Conservation (phyloP, 495 filamentous ascomycete species). For the Aspergillus heteromorphus region DNA sequence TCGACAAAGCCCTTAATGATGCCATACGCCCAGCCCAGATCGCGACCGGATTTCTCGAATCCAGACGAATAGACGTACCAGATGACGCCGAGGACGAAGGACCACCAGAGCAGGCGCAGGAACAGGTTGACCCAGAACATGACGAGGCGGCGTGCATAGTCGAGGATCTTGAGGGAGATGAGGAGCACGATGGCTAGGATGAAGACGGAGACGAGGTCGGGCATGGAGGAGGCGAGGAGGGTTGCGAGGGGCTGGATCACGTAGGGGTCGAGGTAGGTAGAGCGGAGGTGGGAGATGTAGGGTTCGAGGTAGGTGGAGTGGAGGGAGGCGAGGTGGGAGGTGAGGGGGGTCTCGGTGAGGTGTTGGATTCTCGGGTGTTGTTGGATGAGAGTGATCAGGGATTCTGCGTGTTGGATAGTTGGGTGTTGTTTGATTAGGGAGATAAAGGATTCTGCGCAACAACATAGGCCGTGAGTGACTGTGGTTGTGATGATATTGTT, state of each 20-base stretch:
- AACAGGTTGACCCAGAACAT: constrained; percentile 67
- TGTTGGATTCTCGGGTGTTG: constrained; percentile 24
- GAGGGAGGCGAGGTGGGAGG: constrained; percentile 15
- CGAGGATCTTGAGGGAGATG: constrained; percentile 60
- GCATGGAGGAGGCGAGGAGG: constrained; percentile 46
- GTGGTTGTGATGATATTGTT: neutral
- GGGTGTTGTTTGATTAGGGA: too few species aligned
- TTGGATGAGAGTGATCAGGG: constrained; percentile 1
- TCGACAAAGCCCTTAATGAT: constrained; percentile 51
- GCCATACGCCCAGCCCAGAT: constrained; percentile 51
- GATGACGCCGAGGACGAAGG: constrained; percentile 39
- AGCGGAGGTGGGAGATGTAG: constrained; percentile 24
- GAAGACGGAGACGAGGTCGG: constrained; percentile 57
- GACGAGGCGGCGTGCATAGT: constrained; percentile 60
- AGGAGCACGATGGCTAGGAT: constrained; percentile 52
- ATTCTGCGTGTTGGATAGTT: too few species aligned
- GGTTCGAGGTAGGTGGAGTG: constrained; percentile 28
- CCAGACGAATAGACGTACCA: constrained; percentile 60
- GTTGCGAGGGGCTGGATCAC: constrained; percentile 36
- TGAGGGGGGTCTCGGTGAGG: constrained; percentile 11
- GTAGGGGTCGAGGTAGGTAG: constrained; percentile 37
- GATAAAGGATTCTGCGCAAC: too few species aligned
- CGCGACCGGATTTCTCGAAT: constrained; percentile 52
- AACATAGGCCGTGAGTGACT: neutral
- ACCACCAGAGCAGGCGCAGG: constrained; percentile 56